Conservation (phyloP, 2,329 filamentous ascomycete genomes). For the Pochonia chlamydosporia region DNA sequence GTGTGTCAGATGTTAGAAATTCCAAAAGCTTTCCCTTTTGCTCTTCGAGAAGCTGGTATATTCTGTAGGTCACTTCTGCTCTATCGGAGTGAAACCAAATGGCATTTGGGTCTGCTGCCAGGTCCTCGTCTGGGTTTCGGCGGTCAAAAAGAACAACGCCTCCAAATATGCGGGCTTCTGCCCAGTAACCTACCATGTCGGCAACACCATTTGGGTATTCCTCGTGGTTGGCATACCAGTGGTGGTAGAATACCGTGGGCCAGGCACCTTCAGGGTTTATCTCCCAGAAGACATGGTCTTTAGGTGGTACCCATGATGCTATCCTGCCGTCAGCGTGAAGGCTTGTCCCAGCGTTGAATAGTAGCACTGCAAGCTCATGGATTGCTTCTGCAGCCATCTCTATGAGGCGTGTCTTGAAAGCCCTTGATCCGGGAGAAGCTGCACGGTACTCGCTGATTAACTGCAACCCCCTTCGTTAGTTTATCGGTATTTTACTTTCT, state of each 20-base stretch:
- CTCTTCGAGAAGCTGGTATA: slow-evolving; percentile 16
- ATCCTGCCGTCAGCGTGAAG: slow-evolving; percentile 18
- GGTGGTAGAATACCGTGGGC: slow-evolving; percentile 21
- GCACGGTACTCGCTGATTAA: slow-evolving; percentile 18
- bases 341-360: slow-evolving; percentile 11
- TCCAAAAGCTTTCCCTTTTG: slow-evolving; percentile 16
- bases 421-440: slow-evolving; percentile 15
- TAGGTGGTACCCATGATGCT: slow-evolving; percentile 15
- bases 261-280: slow-evolving; percentile 7
- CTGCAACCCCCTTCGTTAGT: too few species aligned
- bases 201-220: slow-evolving; percentile 18
- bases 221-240: slow-evolving; percentile 15
- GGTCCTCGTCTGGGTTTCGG: background rate
- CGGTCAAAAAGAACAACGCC: slow-evolving; percentile 24
- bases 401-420: slow-evolving; percentile 23
- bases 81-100: slow-evolving; percentile 18
- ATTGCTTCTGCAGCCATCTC: slow-evolving; percentile 23
- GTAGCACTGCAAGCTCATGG: slow-evolving; percentile 25
- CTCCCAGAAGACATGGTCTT: slow-evolving; percentile 6
- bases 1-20: slow-evolving; percentile 14
- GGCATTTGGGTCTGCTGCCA: slow-evolving; percentile 1
- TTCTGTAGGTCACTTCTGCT: slow-evolving; percentile 14
- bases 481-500: too few species aligned
- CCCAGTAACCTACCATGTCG: slow-evolving; percentile 20
- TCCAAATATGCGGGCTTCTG: slow-evolving; percentile 21